Evolutionary conservation across 768 basidiomycete species (phyloP).

Genomic region (Tylopilus vinaceipallidus): DNA sequence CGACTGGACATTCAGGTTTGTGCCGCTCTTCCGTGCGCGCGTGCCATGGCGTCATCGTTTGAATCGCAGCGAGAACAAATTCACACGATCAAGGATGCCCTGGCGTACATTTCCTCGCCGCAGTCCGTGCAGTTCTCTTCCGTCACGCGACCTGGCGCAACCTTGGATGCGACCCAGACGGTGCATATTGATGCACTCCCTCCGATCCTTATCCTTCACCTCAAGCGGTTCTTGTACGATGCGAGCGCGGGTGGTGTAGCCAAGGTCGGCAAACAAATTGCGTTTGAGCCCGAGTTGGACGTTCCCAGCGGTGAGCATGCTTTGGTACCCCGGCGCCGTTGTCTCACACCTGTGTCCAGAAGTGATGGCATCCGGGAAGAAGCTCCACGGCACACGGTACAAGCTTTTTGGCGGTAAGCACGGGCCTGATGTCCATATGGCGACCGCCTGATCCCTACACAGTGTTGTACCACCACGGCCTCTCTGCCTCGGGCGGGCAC

Average conservation of each 20-base stretch:
- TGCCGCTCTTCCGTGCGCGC: too few species aligned
- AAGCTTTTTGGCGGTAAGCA: constrained; percentile 79
- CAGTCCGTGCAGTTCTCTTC: constrained; percentile 75
- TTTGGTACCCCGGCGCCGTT: neutral
- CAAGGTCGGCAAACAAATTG: constrained; percentile 82
- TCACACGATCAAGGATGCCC: constrained; percentile 77
- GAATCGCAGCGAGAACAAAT: constrained; percentile 62
- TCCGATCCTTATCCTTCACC: constrained; percentile 79
- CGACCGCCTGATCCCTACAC: neutral
- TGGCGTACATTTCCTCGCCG: constrained; percentile 72
- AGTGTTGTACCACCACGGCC: constrained; percentile 94
- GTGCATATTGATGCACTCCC: constrained; percentile 82
- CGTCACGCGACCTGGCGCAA: constrained; percentile 51
- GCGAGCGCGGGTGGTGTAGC: constrained; percentile 69
- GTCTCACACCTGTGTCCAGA: constrained; percentile 36
- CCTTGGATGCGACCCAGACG: constrained; percentile 70
- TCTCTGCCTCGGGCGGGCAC: constrained; percentile 88
- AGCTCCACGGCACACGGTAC: constrained; percentile 56
- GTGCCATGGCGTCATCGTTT: neutral
- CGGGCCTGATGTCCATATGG: rapidly evolving
- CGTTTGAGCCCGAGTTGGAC: constrained; percentile 75
- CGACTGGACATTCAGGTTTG: constrained; percentile 91
- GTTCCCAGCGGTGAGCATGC: constrained; percentile 57
- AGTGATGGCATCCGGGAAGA: constrained; percentile 53
- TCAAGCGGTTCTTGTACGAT: constrained; percentile 92